Percentiles rank a stretch among this genome's conserved stretches.
These are phyloP conservation scores for Candida nanaspora DNA, from an alignment of 805 yeast genomes.

Conservation along the genomic window DNA sequence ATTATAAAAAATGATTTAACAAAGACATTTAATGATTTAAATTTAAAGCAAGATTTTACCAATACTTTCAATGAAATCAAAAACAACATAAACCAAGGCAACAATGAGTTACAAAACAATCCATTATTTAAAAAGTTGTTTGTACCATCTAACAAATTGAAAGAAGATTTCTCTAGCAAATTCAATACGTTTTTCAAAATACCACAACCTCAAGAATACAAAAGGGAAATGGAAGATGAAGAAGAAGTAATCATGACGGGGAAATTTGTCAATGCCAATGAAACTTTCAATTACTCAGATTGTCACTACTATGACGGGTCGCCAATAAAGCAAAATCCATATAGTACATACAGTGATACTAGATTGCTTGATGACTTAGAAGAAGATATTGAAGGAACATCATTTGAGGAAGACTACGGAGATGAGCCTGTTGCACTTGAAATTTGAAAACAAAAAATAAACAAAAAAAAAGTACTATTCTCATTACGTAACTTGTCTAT, in stretches of 20 bases:
- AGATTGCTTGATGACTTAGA: neutral
- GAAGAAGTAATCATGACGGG: constrained; percentile 1
- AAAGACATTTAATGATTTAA: neutral
- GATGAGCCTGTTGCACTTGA: constrained; percentile 12
- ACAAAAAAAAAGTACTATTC: neutral
- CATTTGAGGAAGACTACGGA: constrained; percentile 17
- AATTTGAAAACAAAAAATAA: neutral
- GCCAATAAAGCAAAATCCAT: neutral
- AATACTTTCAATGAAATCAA: constrained; percentile 17
- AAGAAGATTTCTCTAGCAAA: constrained; percentile 1
- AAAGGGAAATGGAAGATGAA: neutral
- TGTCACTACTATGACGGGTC: constrained; percentile 17
- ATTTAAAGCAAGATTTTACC: constrained; percentile 3
- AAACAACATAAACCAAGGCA: constrained; percentile 15
- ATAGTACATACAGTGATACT: neutral
- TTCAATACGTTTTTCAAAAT: constrained; percentile 8
- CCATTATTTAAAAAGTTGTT: constrained; percentile 8
- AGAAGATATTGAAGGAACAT: neutral
- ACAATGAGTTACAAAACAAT: constrained; percentile 16
- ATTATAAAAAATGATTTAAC: constrained; percentile 5
- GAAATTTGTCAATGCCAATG: neutral
- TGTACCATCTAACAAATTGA: neutral
- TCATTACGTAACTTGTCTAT: too few relatives aligned
- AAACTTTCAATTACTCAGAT: constrained; percentile 11
- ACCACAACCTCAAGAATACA: constrained; percentile 1